Evolutionary conservation across 148 eudicot genomes (phyloP).

Genomic region (Rhododendron griersonianum): DNA sequence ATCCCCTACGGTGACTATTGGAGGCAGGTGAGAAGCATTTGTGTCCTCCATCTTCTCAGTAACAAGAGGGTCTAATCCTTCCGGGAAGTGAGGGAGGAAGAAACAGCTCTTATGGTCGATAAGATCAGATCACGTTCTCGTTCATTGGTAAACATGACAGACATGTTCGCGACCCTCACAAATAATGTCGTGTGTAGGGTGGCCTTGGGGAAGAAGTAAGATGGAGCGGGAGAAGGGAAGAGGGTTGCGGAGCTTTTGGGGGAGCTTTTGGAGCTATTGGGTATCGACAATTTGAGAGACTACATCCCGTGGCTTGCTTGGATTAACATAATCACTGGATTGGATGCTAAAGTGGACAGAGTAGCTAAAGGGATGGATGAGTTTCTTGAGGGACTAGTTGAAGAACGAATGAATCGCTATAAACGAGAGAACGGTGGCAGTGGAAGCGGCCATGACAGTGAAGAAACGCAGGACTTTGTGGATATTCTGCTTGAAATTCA

Average conservation of each 20-base stretch:
- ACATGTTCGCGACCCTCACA: conserved; percentile 29
- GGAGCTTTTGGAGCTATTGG: conserved; percentile 38
- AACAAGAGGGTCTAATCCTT: conserved; percentile 2
- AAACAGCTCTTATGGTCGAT: conserved; percentile 29
- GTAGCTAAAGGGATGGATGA: conserved; percentile 46
- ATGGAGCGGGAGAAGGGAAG: conserved; percentile 36
- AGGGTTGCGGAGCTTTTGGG: conserved; percentile 27
- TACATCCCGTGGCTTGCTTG: conserved; percentile 56
- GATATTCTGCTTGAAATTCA: conserved; percentile 50
- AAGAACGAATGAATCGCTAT: conserved; percentile 39
- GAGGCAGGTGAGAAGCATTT: conserved; percentile 46
- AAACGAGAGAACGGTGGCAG: background rate
- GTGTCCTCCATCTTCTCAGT: conserved; percentile 40
- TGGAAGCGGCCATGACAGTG: background rate
- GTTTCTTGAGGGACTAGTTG: conserved; percentile 14
- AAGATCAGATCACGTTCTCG: conserved; percentile 24
- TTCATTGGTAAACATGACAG: conserved; percentile 42
- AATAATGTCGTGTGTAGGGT: conserved; percentile 55
- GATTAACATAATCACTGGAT: conserved; percentile 50
- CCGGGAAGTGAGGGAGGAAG: conserved; percentile 33
- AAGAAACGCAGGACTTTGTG: conserved; percentile 40
- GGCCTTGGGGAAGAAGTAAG: conserved; percentile 64
- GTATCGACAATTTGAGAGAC: conserved; percentile 30
- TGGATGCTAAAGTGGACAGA: conserved; percentile 37
- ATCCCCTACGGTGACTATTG: conserved; percentile 52